phyloP scores from a whole-genome alignment of 78 protist species.

The Chrysochromulina parva region DNA sequence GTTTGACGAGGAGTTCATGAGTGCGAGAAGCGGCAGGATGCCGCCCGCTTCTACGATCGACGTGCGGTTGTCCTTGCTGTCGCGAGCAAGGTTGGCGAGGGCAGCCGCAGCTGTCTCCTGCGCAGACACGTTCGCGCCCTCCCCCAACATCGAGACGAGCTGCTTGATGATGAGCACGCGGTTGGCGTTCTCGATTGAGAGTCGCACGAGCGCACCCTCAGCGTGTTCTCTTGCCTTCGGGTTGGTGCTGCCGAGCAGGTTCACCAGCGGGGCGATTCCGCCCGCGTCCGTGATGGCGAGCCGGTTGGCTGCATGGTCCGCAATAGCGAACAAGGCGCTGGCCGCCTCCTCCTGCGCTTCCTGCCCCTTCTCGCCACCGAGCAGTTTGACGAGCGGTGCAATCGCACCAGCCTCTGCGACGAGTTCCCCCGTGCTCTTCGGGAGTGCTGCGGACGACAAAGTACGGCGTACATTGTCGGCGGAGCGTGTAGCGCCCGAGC shows the following conservation, averaged over 20 bases:
- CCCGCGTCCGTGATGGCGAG: neutral
- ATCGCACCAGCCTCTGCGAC: neutral
- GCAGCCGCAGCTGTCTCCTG: neutral
- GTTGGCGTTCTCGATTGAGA: too few relatives aligned
- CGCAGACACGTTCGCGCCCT: neutral
- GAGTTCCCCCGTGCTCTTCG: neutral
- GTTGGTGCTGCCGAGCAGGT: neutral
- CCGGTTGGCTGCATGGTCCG: neutral
- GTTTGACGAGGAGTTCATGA: neutral
- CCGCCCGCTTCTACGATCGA: neutral
- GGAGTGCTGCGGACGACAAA: too few relatives aligned
- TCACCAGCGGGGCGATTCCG: neutral
- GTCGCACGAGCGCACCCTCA: too few relatives aligned
- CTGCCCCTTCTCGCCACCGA: neutral
- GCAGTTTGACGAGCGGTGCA: neutral
- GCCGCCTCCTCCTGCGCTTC: neutral
- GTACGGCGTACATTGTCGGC: too few relatives aligned
- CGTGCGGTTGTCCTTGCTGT: neutral
- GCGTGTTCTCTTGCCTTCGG: too few relatives aligned
- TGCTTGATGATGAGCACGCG: too few relatives aligned
- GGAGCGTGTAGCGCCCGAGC: too few relatives aligned
- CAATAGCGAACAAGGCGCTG: neutral
- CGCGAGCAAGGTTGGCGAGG: neutral
- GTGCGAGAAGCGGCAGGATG: neutral
- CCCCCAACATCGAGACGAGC: too few relatives aligned